These are phyloP conservation scores for Pseudocercospora fuligena DNA, from an alignment of 2,329 filamentous ascomycete genomes.

Conservation along the genomic window DNA sequence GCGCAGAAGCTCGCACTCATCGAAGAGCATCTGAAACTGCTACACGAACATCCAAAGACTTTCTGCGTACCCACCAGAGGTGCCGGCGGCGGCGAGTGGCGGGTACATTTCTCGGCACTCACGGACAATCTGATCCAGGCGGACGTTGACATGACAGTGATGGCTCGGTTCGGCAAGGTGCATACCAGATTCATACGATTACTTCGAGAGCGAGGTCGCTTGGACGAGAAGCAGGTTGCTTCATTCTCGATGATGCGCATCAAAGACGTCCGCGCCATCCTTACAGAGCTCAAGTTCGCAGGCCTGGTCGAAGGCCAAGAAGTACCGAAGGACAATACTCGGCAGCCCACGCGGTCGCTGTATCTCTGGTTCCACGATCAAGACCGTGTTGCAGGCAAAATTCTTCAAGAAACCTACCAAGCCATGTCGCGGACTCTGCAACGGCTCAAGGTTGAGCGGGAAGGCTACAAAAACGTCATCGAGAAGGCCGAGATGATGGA, in stretches of 20 bases:
- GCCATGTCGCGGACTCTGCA: conserved; percentile 85
- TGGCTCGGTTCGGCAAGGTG: conserved; percentile 74
- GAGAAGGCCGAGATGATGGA: conserved; percentile 84
- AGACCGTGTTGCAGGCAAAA: conserved; percentile 69
- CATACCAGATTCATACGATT: conserved; percentile 85
- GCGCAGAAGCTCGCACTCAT: conserved; percentile 60
- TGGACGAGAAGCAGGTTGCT: conserved; percentile 91
- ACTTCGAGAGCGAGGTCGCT: conserved; percentile 81
- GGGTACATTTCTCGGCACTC: conserved; percentile 78
- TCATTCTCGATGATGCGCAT: conserved; percentile 82
- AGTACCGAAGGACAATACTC: conserved; percentile 83
- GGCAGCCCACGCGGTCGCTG: conserved; percentile 79
- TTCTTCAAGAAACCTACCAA: conserved; percentile 85
- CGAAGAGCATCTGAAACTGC: conserved; percentile 73
- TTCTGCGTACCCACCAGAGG: conserved; percentile 72
- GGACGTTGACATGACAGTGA: conserved; percentile 82
- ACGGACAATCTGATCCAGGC: conserved; percentile 71
- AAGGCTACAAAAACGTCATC: conserved; percentile 72
- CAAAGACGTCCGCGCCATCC: conserved; percentile 80
- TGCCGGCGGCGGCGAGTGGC: conserved; percentile 74
- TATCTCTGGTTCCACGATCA: conserved; percentile 92
- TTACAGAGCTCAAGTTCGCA: conserved; percentile 82
- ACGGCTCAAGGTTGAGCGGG: conserved; percentile 75
- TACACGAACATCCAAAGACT: conserved; percentile 69
- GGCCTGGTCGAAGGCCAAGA: conserved; percentile 93